phyloP scores from a whole-genome alignment of 257 asterid genomes.

The Solanum chilense region DNA sequence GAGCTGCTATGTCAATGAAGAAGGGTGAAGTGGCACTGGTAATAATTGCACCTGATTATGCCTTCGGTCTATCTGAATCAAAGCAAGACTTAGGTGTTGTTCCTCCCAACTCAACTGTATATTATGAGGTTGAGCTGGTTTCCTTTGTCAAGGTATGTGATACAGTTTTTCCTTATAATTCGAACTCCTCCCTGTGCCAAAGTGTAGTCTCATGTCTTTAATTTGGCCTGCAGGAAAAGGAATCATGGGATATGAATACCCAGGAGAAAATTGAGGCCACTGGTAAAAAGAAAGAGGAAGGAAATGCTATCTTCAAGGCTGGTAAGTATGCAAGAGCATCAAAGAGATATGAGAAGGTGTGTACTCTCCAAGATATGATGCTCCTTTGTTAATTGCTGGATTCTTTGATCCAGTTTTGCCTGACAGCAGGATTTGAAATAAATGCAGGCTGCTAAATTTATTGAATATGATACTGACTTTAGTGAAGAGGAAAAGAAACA shows the following conservation, averaged over 20 bases:
- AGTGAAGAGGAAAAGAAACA: conserved; percentile 41
- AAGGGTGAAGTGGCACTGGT: conserved; percentile 48
- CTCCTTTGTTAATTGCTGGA: not conserved
- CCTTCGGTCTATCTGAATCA: conserved; percentile 41
- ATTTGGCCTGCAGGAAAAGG: conserved; percentile 36
- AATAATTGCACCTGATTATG: conserved; percentile 54
- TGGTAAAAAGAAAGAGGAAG: conserved; percentile 71
- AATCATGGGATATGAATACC: conserved; percentile 67
- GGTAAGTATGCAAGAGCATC: conserved; percentile 52
- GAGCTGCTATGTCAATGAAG: conserved; percentile 48
- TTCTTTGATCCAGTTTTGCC: not conserved
- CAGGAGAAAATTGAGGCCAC: conserved; percentile 60
- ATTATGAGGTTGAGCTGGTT: conserved; percentile 51
- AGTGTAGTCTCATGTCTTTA: not conserved
- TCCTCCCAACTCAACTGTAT: conserved; percentile 56
- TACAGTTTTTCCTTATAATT: not conserved
- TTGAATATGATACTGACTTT: conserved; percentile 26
- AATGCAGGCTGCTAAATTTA: conserved; percentile 51
- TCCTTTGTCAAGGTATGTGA: conserved; percentile 53
- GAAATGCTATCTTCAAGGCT: conserved; percentile 43
- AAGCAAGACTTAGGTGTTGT: conserved; percentile 44
- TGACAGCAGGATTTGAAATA: not conserved
- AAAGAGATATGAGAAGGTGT: conserved; percentile 65
- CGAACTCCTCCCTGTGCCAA: not conserved
- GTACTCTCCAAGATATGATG: not conserved